Evolutionary conservation across 1,139 yeast genomes (phyloP).

Genomic region (Candida neerlandica): DNA sequence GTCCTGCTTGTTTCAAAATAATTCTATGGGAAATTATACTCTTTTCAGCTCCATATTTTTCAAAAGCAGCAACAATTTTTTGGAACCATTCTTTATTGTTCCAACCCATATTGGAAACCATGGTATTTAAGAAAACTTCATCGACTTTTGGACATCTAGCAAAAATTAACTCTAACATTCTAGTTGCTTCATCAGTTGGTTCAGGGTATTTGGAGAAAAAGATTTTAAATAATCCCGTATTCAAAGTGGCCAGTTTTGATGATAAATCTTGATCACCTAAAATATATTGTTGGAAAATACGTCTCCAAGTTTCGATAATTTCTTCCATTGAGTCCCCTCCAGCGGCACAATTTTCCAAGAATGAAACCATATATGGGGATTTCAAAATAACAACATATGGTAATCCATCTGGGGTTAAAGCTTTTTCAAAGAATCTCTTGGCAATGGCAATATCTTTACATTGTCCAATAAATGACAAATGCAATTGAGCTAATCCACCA

Average conservation of each 20-base stretch:
- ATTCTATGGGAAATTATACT: conserved; percentile 79
- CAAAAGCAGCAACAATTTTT: conserved; percentile 64
- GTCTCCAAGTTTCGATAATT: conserved; percentile 61
- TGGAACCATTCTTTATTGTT: conserved; percentile 64
- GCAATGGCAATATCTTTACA: conserved; percentile 77
- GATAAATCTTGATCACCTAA: conserved; percentile 7
- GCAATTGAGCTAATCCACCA: conserved; percentile 55
- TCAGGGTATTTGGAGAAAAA: conserved; percentile 64
- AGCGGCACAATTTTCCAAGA: conserved; percentile 64
- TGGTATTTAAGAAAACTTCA: conserved; percentile 78
- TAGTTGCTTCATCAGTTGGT: conserved; percentile 58
- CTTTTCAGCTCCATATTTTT: conserved; percentile 56
- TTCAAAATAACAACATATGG: conserved; percentile 75
- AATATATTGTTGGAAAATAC: conserved; percentile 9
- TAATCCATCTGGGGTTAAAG: conserved; percentile 57
- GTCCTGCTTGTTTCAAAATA: conserved; percentile 72
- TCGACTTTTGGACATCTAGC: conserved; percentile 60
- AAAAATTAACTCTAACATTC: conserved; percentile 59
- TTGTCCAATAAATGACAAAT: conserved; percentile 78
- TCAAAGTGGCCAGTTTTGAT: conserved; percentile 65
- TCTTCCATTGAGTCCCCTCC: conserved; percentile 59
- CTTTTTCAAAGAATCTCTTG: conserved; percentile 71
- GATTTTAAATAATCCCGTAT: conserved; percentile 66
- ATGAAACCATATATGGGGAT: conserved; percentile 72
- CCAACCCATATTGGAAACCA: conserved; percentile 74